Evolutionary conservation across 1,284 basidiomycete species (phyloP).

Genomic region (Naganishia sp.): DNA sequence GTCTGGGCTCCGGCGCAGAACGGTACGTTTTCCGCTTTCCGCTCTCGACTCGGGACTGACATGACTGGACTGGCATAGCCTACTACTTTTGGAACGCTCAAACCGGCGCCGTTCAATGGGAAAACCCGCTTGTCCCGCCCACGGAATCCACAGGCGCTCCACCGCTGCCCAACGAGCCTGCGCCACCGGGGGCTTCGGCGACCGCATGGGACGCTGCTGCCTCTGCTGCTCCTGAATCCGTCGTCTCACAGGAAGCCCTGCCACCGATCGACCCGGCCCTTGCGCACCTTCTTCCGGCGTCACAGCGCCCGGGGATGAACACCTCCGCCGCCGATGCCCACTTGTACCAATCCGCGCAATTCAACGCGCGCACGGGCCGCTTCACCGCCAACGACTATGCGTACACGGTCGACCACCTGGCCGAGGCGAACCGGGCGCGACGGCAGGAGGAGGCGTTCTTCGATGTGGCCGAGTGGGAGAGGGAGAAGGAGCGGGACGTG

Average conservation of each 20-base stretch:
- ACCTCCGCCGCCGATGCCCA: slow-evolving; percentile 55
- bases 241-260: slow-evolving; percentile 28
- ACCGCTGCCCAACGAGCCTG: slow-evolving; percentile 49
- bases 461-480: slow-evolving; percentile 78
- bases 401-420: slow-evolving; percentile 69
- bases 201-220: slow-evolving; percentile 58
- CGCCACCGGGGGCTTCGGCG: slow-evolving; percentile 55
- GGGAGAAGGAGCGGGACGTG: slow-evolving; percentile 64
- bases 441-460: slow-evolving; percentile 87
- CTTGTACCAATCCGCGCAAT: slow-evolving; percentile 61
- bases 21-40: slow-evolving; percentile 40
- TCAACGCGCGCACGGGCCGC: slow-evolving; percentile 80
- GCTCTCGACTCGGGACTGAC: background rate
- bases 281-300: slow-evolving; percentile 75
- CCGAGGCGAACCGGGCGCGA: slow-evolving; percentile 78
- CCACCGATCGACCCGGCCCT: slow-evolving; percentile 80
- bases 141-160: slow-evolving; percentile 37
- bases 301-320: slow-evolving; percentile 33
- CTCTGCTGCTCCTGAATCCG: slow-evolving; percentile 13
- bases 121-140: slow-evolving; percentile 65
- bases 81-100: slow-evolving; percentile 85
- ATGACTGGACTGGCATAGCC: slow-evolving; percentile 49
- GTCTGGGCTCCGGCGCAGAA: slow-evolving; percentile 77
- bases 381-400: slow-evolving; percentile 60
- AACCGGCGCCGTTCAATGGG: slow-evolving; percentile 84